Percentiles rank a stretch among this genome's conserved stretches.
Evolutionary conservation across 495 filamentous ascomycete species (phyloP).

Genomic region (Penicillium coprophilum): DNA sequence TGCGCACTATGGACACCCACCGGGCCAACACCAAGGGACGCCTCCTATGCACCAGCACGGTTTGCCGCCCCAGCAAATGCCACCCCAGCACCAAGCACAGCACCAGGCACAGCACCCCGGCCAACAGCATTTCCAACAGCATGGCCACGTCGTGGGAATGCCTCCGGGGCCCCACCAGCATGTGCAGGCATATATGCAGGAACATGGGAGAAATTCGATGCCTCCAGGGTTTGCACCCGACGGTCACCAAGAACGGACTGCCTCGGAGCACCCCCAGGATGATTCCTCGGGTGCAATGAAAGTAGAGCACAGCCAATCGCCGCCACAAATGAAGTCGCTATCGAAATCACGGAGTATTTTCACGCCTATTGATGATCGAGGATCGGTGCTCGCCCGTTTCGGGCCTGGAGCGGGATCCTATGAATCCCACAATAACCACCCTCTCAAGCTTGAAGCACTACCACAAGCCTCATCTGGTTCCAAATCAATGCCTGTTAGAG

Average conservation of each 20-base stretch:
- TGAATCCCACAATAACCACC: constrained; percentile 46
- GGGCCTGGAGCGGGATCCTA: constrained; percentile 52
- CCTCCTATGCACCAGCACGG: constrained; percentile 34
- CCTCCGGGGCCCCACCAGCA: constrained; percentile 51
- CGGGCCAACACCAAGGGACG: constrained; percentile 32
- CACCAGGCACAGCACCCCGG: constrained; percentile 23
- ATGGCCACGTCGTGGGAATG: constrained; percentile 33
- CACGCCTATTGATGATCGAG: constrained; percentile 91
- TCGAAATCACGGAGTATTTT: constrained; percentile 91
- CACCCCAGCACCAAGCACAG: constrained; percentile 28
- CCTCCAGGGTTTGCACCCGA: constrained; percentile 51
- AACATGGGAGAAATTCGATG: constrained; percentile 58
- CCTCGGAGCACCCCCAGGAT: constrained; percentile 41
- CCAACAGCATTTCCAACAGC: constrained; percentile 45
- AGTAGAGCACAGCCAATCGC: constrained; percentile 49
- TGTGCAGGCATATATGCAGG: constrained; percentile 63
- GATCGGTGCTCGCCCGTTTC: constrained; percentile 83
- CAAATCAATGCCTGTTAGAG: constrained; percentile 36
- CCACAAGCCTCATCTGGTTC: constrained; percentile 51
- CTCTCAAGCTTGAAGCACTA: constrained; percentile 36
- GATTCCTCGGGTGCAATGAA: constrained; percentile 40
- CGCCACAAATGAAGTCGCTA: constrained; percentile 64
- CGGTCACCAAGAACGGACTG: constrained; percentile 44
- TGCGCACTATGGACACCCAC: constrained; percentile 47
- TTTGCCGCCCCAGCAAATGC: constrained; percentile 35